phyloP scores from a whole-genome alignment of 2,329 filamentous ascomycete species.

The Zasmidium angulare region DNA sequence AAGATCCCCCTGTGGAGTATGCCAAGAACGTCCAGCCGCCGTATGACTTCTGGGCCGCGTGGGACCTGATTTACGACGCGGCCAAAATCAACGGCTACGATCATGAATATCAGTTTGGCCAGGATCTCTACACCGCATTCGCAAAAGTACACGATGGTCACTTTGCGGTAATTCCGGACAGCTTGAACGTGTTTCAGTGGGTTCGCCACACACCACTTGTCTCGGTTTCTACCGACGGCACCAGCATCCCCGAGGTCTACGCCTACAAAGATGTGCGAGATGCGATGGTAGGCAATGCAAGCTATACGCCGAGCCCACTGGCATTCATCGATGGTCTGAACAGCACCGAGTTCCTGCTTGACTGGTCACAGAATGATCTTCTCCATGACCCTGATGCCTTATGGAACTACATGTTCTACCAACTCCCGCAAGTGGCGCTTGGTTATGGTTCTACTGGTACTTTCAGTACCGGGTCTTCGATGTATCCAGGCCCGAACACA shows the following conservation, averaged over 20 bases:
- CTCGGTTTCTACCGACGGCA: conserved; percentile 62
- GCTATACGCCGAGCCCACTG: conserved; percentile 51
- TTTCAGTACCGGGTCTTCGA: conserved; percentile 45
- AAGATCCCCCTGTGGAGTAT: conserved; percentile 48
- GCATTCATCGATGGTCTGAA: conserved; percentile 58
- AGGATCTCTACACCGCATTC: conserved; percentile 55
- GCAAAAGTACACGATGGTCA: conserved; percentile 64
- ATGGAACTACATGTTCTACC: conserved; percentile 53
- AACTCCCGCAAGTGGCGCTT: conserved; percentile 44
- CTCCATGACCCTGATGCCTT: conserved; percentile 60
- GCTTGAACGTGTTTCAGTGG: conserved; percentile 55
- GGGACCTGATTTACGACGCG: conserved; percentile 41
- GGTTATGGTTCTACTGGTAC: conserved; percentile 46
- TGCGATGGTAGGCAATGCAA: conserved; percentile 40
- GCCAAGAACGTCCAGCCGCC: conserved; percentile 45
- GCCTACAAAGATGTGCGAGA: conserved; percentile 50
- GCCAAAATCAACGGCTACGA: conserved; percentile 38
- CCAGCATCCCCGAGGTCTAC: conserved; percentile 58
- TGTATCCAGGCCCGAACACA: conserved; percentile 46
- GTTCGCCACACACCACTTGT: conserved; percentile 53
- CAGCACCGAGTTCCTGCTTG: conserved; percentile 50
- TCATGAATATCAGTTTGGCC: conserved; percentile 48
- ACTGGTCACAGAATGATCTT: conserved; percentile 48
- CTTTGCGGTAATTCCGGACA: conserved; percentile 57
- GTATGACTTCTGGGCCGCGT: conserved; percentile 42